Percentiles rank a stretch among this genome's conserved stretches.
phyloP scores from a whole-genome alignment of 2,329 filamentous ascomycete species.

The Scedosporium boydii region DNA sequence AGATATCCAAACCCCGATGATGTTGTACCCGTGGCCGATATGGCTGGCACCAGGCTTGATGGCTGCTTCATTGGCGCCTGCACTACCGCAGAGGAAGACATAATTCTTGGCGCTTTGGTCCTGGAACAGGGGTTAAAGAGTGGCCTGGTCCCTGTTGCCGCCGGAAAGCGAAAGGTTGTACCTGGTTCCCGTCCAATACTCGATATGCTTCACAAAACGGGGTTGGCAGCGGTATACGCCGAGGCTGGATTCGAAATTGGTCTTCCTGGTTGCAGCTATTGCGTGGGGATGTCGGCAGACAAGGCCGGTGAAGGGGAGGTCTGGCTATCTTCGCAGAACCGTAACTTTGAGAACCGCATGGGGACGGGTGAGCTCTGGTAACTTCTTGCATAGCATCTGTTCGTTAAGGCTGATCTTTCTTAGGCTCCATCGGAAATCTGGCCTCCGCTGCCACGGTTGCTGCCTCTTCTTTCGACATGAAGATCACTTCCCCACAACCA shows the following conservation, averaged over 20 bases:
- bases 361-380: slow-evolving; percentile 15
- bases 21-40: slow-evolving; percentile 10
- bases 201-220: slow-evolving; percentile 19
- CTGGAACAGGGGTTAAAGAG: slow-evolving; percentile 25
- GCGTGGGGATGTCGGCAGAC: slow-evolving; percentile 32
- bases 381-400: too few species aligned
- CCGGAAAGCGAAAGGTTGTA: slow-evolving; percentile 13
- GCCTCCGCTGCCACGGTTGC: slow-evolving; percentile 35
- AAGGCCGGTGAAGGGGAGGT: slow-evolving; percentile 25
- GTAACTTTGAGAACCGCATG: slow-evolving; percentile 35
- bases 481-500: slow-evolving; percentile 24
- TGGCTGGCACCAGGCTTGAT: slow-evolving; percentile 22
- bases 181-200: slow-evolving; percentile 12
- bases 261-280: slow-evolving; percentile 31
- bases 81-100: slow-evolving; percentile 32
- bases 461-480: slow-evolving; percentile 35
- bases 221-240: slow-evolving; percentile 26
- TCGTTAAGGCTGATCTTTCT: too few species aligned
- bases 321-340: slow-evolving; percentile 32
- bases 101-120: slow-evolving; percentile 29
- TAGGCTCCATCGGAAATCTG: slow-evolving; percentile 26
- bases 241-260: slow-evolving; percentile 29
- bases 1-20: neutral
- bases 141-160: slow-evolving; percentile 17
- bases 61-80: slow-evolving; percentile 36